phyloP scores from a whole-genome alignment of 345 rosid species.

The Murraya paniculata region DNA sequence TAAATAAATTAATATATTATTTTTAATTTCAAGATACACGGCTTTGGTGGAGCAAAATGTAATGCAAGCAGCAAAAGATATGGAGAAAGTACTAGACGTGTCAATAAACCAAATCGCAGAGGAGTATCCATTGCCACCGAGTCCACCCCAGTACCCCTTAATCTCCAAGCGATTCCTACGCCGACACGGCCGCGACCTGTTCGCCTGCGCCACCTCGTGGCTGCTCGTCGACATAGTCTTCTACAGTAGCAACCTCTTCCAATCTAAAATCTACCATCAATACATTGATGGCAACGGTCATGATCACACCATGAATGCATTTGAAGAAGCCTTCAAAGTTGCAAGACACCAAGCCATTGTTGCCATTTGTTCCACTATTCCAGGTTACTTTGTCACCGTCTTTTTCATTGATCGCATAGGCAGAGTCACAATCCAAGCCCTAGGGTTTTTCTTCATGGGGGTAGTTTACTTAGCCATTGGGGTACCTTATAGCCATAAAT shows the following conservation, averaged over 20 bases:
- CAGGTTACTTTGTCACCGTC: slow-evolving; percentile 70
- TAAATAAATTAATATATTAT: too few species aligned
- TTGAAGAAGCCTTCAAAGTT: slow-evolving; percentile 38
- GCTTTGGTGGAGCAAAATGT: slow-evolving; percentile 70
- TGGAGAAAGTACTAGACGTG: slow-evolving; percentile 53
- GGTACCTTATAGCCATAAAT: slow-evolving; percentile 37
- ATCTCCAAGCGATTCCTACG: slow-evolving; percentile 55
- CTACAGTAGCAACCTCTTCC: slow-evolving; percentile 67
- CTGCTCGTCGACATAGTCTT: slow-evolving; percentile 65
- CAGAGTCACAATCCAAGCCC: slow-evolving; percentile 53
- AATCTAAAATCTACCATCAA: slow-evolving; percentile 42
- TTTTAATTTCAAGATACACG: slow-evolving; percentile 44
- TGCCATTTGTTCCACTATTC: slow-evolving; percentile 58
- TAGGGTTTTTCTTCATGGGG: slow-evolving; percentile 66
- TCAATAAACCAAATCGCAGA: slow-evolving; percentile 46
- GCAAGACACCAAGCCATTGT: slow-evolving; percentile 46
- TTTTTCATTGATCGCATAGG: slow-evolving; percentile 64
- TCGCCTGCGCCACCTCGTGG: slow-evolving; percentile 59
- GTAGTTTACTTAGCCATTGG: slow-evolving; percentile 47
- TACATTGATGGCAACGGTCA: neutral
- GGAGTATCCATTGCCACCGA: slow-evolving; percentile 28
- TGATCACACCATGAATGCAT: slow-evolving; percentile 14
- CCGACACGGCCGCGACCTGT: slow-evolving; percentile 66
- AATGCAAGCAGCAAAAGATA: slow-evolving; percentile 65
- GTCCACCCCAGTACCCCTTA: slow-evolving; percentile 38